A percentile compares a stretch with the other conserved stretches of the same genome.
phyloP scores from a whole-genome alignment of 495 filamentous ascomycete genomes.

The Lentithecium fluviatile region DNA sequence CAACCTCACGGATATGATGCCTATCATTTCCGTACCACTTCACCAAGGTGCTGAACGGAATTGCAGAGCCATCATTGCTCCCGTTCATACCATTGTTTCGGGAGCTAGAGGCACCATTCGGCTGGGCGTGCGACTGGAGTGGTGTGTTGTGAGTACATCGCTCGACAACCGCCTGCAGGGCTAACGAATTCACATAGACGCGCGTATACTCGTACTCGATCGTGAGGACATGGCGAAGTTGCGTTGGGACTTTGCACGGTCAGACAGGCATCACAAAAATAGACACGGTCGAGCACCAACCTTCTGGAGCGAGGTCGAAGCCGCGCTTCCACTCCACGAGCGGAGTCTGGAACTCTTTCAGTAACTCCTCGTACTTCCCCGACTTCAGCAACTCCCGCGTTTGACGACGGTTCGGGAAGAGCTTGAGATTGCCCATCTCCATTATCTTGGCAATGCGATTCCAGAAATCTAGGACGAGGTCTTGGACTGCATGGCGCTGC shows the following conservation, averaged over 20 bases:
- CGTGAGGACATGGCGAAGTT: conserved; percentile 77
- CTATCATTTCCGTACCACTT: conserved; percentile 63
- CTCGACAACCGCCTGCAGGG: conserved; percentile 91
- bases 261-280: conserved; percentile 39
- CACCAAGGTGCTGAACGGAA: conserved; percentile 54
- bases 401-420: conserved; percentile 80
- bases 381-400: conserved; percentile 83
- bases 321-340: conserved; percentile 71
- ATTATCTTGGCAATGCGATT: conserved; percentile 85
- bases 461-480: conserved; percentile 88
- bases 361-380: conserved; percentile 72
- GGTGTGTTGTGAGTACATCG: conserved; percentile 70
- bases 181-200: conserved; percentile 88
- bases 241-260: conserved; percentile 58
- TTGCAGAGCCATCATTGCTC: conserved; percentile 19
- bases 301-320: conserved; percentile 57
- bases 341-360: conserved; percentile 78
- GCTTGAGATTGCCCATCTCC: conserved; percentile 75
- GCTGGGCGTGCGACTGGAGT: conserved; percentile 27
- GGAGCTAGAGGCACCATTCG: conserved; percentile 29
- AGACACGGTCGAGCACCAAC: conserved; percentile 44
- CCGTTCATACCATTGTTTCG: conserved; percentile 37
- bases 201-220: conserved; percentile 58
- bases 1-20: conserved; percentile 82
- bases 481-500: conserved; percentile 55